Percentiles rank a stretch among this genome's conserved stretches.
Conservation (phyloP, 768 basidiomycete species). For the Amanita jacksonii region DNA sequence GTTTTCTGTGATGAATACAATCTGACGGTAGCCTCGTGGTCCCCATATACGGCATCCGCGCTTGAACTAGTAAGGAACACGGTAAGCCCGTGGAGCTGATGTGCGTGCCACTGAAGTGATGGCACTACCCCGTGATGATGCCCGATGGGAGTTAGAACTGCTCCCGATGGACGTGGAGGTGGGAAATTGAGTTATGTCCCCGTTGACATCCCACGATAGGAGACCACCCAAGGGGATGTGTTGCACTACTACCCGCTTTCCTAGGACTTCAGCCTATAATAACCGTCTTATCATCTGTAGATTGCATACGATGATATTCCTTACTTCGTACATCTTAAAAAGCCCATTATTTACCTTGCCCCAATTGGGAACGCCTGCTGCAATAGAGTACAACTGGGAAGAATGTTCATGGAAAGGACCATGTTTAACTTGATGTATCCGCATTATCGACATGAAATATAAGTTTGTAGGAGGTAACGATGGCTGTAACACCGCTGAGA, state of each 20-base stretch:
- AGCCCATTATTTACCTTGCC: constrained; percentile 83
- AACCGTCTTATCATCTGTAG: not conserved
- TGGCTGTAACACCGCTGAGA: constrained; percentile 50
- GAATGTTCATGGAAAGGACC: constrained; percentile 93
- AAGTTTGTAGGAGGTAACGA: constrained; percentile 61
- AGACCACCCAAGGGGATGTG: constrained; percentile 83
- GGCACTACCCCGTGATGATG: no score
- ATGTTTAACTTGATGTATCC: constrained; percentile 71
- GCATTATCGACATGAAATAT: constrained; percentile 69
- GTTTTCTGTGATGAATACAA: no score
- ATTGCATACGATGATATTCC: constrained; percentile 13
- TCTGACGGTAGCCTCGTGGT: not conserved
- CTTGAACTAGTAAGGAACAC: no score
- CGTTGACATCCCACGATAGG: constrained; percentile 58
- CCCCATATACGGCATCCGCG: not conserved
- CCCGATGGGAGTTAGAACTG: no score
- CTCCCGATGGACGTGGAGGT: no score
- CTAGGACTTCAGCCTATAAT: constrained; percentile 75
- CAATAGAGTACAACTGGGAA: constrained; percentile 81
- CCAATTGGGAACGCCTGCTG: constrained; percentile 85
- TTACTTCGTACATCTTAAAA: constrained; percentile 91
- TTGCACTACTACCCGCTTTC: constrained; percentile 94
- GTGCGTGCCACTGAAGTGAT: not conserved
- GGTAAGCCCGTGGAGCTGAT: not conserved
- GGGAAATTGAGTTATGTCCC: no score